Percentiles rank a stretch among this genome's conserved stretches.
Conservation (phyloP, 2,329 filamentous ascomycete genomes). For the Ophiostoma quercus region DNA sequence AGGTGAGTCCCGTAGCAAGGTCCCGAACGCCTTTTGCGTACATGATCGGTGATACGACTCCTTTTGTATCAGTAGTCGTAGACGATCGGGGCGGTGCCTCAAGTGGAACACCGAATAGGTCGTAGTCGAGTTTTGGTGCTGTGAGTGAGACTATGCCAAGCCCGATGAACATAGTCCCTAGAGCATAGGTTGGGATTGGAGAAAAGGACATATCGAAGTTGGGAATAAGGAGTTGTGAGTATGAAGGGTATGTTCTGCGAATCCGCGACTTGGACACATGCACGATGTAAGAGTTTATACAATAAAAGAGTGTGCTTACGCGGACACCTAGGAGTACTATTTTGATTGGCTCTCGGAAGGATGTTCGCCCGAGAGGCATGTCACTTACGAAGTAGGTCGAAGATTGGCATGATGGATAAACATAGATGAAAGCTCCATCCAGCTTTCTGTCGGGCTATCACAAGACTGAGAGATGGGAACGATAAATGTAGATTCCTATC, state of each 20-base stretch:
- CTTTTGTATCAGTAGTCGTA: neutral
- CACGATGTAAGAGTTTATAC: neutral
- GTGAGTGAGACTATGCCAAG: neutral
- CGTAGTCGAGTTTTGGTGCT: neutral
- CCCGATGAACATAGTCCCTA: neutral
- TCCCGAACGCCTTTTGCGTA: neutral
- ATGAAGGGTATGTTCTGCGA: no score
- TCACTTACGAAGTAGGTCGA: no score
- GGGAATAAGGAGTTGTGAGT: no score
- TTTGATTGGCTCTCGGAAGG: neutral
- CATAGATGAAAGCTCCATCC: no score
- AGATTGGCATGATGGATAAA: no score
- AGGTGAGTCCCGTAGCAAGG: neutral
- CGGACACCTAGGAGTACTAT: neutral
- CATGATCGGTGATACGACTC: neutral
- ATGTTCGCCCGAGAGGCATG: neutral
- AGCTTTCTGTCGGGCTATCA: no score
- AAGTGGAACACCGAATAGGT: neutral
- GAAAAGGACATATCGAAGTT: neutral
- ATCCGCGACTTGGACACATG: neutral
- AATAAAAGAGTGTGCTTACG: neutral
- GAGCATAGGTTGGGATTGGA: neutral
- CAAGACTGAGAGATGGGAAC: neutral
- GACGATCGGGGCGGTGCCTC: neutral
- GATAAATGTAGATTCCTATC: neutral